A percentile compares a stretch with the other conserved stretches of the same genome.
Conservation (phyloP, 768 basidiomycete species). For the Kwoniella botswanensis region DNA sequence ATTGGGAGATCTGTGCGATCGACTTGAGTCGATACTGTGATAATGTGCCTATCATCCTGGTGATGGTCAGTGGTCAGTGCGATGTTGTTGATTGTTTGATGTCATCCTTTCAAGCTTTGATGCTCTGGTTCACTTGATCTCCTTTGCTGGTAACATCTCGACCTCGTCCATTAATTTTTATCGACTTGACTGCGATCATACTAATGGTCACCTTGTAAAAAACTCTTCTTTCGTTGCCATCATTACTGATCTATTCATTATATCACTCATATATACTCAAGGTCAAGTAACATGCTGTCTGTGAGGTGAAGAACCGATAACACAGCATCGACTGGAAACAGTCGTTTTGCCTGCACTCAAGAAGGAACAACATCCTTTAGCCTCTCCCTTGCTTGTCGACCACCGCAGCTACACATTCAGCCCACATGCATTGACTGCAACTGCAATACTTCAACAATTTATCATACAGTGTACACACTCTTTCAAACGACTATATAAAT, state of each 20-base stretch:
- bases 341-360: background rate
- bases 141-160: background rate
- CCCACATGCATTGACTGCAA: background rate
- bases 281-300: too few relatives aligned
- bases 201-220: too few relatives aligned
- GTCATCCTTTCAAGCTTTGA: background rate
- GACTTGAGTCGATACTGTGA: background rate
- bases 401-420: background rate
- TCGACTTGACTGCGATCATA: background rate
- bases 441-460: background rate
- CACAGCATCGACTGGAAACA: background rate
- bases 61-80: background rate
- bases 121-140: background rate
- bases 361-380: background rate
- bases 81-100: constrained; percentile 5
- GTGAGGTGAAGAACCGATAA: background rate
- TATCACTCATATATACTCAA: too few relatives aligned
- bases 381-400: background rate
- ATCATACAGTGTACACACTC: too few relatives aligned
- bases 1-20: constrained; percentile 1
- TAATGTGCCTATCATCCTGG: background rate
- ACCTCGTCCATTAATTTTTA: background rate
- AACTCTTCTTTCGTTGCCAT: too few relatives aligned
- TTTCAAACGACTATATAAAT: background rate
- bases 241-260: background rate